These are phyloP conservation scores for Blyttiomyces sp. DNA, from an alignment of 371 early-diverging fungal genomes.

Conservation along the genomic window DNA sequence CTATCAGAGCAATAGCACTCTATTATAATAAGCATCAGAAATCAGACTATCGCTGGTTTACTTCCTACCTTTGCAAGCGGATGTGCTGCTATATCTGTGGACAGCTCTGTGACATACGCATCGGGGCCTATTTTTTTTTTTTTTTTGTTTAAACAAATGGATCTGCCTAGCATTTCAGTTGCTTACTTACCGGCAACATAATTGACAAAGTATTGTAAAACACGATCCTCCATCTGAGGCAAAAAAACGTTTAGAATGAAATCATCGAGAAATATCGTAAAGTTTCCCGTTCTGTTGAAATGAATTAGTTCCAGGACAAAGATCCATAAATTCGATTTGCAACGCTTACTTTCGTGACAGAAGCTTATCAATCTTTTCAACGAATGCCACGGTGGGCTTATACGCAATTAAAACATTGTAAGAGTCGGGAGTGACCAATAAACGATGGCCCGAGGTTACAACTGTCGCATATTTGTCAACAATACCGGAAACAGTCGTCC, in stretches of 20 bases:
- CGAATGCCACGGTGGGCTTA: slow-evolving; percentile 65
- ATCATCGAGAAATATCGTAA: slow-evolving; percentile 73
- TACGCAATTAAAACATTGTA: slow-evolving; percentile 69
- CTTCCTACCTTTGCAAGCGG: slow-evolving; percentile 42
- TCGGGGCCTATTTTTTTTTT: too few relatives aligned
- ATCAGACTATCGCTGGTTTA: neutral
- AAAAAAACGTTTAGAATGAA: slow-evolving; percentile 73
- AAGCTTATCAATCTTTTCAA: slow-evolving; percentile 51
- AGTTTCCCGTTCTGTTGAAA: slow-evolving; percentile 49
- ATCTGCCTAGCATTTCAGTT: too few relatives aligned
- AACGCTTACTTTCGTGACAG: slow-evolving; percentile 10
- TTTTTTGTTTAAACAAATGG: too few relatives aligned
- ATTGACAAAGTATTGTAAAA: slow-evolving; percentile 62
- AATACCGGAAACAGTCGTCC: slow-evolving; percentile 34
- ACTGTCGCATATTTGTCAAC: slow-evolving; percentile 68
- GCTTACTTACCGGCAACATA: slow-evolving; percentile 58
- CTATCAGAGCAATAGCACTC: slow-evolving; percentile 62
- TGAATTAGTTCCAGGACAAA: neutral
- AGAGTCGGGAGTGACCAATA: slow-evolving; percentile 65
- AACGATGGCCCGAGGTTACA: slow-evolving; percentile 62
- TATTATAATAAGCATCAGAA: slow-evolving; percentile 19
- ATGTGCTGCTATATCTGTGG: slow-evolving; percentile 19
- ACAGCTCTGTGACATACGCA: slow-evolving; percentile 41
- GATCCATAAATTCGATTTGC: neutral
- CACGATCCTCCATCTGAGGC: slow-evolving; percentile 70